Percentiles rank a stretch among this genome's conserved stretches.
phyloP scores from a whole-genome alignment of 1,284 basidiomycete genomes.

The Cryptococcus sp. region DNA sequence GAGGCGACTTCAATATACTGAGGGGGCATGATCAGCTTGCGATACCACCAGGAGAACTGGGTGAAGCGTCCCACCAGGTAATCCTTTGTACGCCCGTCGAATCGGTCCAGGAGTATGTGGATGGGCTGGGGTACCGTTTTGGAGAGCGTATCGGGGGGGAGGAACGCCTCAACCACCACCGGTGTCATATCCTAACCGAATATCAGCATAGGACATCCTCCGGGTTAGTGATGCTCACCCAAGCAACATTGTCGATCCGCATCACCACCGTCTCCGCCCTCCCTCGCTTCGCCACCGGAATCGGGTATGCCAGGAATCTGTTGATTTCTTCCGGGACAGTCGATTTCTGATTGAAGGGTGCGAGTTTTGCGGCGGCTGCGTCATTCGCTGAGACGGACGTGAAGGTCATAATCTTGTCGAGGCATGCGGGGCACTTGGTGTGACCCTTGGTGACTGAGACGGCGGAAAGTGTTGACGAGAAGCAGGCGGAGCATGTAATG shows the following conservation, averaged over 20 bases:
- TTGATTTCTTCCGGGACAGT: no score
- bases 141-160: slow-evolving; percentile 38
- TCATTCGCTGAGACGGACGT: background rate
- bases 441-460: slow-evolving; percentile 30
- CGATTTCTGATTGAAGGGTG: no score
- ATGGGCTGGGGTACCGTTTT: slow-evolving; percentile 34
- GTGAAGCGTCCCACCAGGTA: slow-evolving; percentile 36
- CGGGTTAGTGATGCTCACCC: slow-evolving; percentile 25
- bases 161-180: slow-evolving; percentile 37
- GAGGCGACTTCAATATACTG: slow-evolving; percentile 48
- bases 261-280: slow-evolving; percentile 24
- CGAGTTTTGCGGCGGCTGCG: no score
- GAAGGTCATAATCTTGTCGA: slow-evolving; percentile 24
- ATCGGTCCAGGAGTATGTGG: slow-evolving; percentile 47
- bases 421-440: slow-evolving; percentile 36
- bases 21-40: slow-evolving; percentile 1
- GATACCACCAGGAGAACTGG: background rate
- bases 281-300: background rate
- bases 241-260: slow-evolving; percentile 49
- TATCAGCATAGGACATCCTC: background rate
- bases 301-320: background rate
- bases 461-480: slow-evolving; percentile 36
- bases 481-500: slow-evolving; percentile 36
- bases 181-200: slow-evolving; percentile 45
- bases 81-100: slow-evolving; percentile 48